Conservation (phyloP, 345 rosid species). For the Nasturtium officinale region DNA sequence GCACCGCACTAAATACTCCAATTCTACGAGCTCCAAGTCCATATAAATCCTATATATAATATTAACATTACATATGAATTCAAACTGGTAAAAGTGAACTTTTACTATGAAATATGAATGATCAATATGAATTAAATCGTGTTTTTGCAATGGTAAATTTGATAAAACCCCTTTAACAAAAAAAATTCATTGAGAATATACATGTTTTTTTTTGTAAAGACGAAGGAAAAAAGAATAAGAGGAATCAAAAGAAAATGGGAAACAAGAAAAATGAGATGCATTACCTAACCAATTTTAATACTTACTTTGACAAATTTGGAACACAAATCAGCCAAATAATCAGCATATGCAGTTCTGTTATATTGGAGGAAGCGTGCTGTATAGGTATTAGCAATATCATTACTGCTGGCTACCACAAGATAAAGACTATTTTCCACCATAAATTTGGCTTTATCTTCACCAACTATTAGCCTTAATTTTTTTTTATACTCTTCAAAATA, state of each 20-base stretch:
- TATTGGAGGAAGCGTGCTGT: slow-evolving; percentile 36
- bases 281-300: neutral
- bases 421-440: slow-evolving; percentile 46
- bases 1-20: slow-evolving; percentile 32
- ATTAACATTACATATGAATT: no score
- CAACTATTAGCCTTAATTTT: slow-evolving; percentile 37
- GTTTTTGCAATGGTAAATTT: neutral
- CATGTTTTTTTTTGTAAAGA: neutral
- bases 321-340: slow-evolving; percentile 43
- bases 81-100: no score
- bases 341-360: slow-evolving; percentile 41
- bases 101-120: no score
- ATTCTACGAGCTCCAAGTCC: slow-evolving; percentile 36
- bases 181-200: no score
- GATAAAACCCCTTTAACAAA: neutral
- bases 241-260: neutral
- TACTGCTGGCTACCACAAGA: slow-evolving; percentile 49
- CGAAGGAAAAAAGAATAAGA: no score
- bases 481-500: slow-evolving; percentile 49
- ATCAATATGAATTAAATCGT: neutral
- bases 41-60: slow-evolving; percentile 28
- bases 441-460: slow-evolving; percentile 47
- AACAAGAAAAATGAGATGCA: neutral
- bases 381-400: slow-evolving; percentile 60
- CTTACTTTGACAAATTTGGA: slow-evolving; percentile 47